Evolutionary conservation across 139 green algal genomes (phyloP), one percentile per base, ranked within the genome.

Genomic region (Chlorella vulgaris): DNA sequence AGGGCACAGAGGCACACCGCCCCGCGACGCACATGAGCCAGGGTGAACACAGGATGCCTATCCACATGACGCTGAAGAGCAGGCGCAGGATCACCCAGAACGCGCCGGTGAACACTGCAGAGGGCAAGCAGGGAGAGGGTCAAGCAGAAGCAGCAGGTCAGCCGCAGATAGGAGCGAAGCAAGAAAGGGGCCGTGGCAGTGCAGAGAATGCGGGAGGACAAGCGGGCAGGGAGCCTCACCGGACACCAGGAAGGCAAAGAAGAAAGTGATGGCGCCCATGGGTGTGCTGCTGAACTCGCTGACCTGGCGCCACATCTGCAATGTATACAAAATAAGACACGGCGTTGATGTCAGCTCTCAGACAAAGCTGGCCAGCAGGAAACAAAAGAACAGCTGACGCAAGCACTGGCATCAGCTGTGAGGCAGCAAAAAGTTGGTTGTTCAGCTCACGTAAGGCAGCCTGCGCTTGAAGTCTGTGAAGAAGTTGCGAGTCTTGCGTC

Each of bases 61-160:
- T 21, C 73, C 73, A 79, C 6, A 79, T 19, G 24, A 79, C 33
- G 73, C 22, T 19, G 38, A 79, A 79, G 22, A 79, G 26, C 35
- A 63, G 40, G 73, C 73, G 73, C 35, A 79, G 31, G 36, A 79
- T 79, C 42, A 79, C 73, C 73, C 73, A 79, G 53, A 79, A 79
- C 1, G 53, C 51, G 50, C 73, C 73, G 8, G 73, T 79, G 53
- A 55, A 69, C 31, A 79, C 73, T 79, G 73, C 73, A 43, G 35
- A 33, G 2, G 24, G 4, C n/a, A n/a, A n/a, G n/a, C n/a, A n/a
- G n/a, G n/a, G n/a, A n/a, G n/a, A n/a, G n/a, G n/a, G n/a, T n/a
- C n/a, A n/a, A n/a, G n/a, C n/a, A n/a, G n/a, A n/a, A n/a, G n/a
- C n/a, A n/a, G n/a, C n/a, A n/a, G n/a, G n/a, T n/a, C n/a, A n/a